Evolutionary conservation across 2,329 filamentous ascomycete genomes (phyloP).

Genomic region (Lomentospora prolificans): DNA sequence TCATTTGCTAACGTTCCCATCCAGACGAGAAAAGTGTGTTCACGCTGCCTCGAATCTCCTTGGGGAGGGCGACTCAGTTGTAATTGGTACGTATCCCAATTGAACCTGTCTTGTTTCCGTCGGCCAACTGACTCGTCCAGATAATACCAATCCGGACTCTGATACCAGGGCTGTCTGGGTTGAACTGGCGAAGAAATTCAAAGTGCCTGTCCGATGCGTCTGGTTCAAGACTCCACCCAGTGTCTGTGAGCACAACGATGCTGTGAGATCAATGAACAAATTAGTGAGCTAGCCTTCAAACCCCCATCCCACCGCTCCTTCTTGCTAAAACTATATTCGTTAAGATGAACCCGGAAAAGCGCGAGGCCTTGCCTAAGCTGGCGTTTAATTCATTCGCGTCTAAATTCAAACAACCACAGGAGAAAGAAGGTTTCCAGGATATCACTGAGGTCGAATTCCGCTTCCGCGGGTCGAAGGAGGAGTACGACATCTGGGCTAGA

Average conservation of each 20-base stretch:
- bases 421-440: constrained; percentile 75
- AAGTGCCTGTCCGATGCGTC: constrained; percentile 72
- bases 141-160: constrained; percentile 88
- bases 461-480: constrained; percentile 60
- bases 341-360: constrained; percentile 75
- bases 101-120: not conserved
- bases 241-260: constrained; percentile 78
- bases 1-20: constrained; percentile 13
- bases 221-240: constrained; percentile 66
- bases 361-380: constrained; percentile 62
- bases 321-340: constrained; percentile 10
- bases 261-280: constrained; percentile 61
- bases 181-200: constrained; percentile 57
- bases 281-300: constrained; percentile 16
- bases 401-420: constrained; percentile 61
- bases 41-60: constrained; percentile 62
- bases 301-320: constrained; percentile 8
- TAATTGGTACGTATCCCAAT: constrained; percentile 52
- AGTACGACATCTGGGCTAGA: constrained; percentile 61
- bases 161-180: constrained; percentile 74
- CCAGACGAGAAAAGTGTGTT: constrained; percentile 52
- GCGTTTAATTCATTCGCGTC: constrained; percentile 71
- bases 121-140: constrained; percentile 31
- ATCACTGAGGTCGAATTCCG: constrained; percentile 66
- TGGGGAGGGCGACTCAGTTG: constrained; percentile 56